Evolutionary conservation across 768 basidiomycete genomes (phyloP).

Genomic region (Leccinum aurantiacum): DNA sequence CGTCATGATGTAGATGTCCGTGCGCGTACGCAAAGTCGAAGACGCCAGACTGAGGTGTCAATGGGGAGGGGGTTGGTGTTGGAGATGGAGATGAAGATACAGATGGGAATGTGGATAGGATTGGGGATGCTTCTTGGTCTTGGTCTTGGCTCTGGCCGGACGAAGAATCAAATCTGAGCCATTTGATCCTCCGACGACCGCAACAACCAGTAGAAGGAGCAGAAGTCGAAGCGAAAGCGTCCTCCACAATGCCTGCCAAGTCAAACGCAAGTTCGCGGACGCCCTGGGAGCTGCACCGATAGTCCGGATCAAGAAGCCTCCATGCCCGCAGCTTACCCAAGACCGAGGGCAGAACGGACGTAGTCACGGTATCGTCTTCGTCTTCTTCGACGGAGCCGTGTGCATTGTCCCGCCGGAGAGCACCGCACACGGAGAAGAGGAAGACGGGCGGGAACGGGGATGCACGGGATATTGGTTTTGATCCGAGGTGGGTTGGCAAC

Average conservation of each 20-base stretch:
- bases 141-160: slow-evolving; percentile 1
- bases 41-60: slow-evolving; percentile 4
- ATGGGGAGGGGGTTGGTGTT: background rate
- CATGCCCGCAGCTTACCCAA: slow-evolving; percentile 25
- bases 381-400: background rate
- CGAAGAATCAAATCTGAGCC: slow-evolving; percentile 14
- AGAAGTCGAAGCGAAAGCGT: background rate
- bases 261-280: slow-evolving; percentile 22
- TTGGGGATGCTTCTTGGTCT: slow-evolving; percentile 1
- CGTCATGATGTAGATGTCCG: background rate
- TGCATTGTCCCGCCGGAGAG: slow-evolving; percentile 4
- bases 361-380: background rate
- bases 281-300: slow-evolving; percentile 14
- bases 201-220: background rate
- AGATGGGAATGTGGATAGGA: background rate
- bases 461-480: background rate
- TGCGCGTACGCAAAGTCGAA: slow-evolving; percentile 3
- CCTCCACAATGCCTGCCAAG: slow-evolving; percentile 15
- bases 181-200: slow-evolving; percentile 18
- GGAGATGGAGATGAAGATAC: background rate
- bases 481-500: slow-evolving; percentile 12
- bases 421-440: slow-evolving; percentile 26
- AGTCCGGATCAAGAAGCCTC: slow-evolving; percentile 22
- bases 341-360: slow-evolving; percentile 22
- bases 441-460: slow-evolving; percentile 16